A percentile compares a stretch with the other conserved stretches of the same genome.
Evolutionary conservation across 2,329 filamentous ascomycete genomes (phyloP).

Genomic region (Botrytis deweyae): DNA sequence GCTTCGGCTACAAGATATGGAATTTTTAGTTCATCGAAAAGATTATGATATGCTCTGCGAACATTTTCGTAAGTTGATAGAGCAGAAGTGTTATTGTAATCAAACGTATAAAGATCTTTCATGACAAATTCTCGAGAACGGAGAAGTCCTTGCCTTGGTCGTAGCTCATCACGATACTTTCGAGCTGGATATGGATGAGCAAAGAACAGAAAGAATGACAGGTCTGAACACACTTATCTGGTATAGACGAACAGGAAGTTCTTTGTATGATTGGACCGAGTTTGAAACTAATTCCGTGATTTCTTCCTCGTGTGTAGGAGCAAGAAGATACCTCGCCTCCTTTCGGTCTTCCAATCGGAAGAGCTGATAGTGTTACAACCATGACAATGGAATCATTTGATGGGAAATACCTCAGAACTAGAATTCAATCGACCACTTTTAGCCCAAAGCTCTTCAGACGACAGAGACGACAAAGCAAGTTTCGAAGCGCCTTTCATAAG

Average conservation of each 20-base stretch:
- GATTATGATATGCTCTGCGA: conserved; percentile 66
- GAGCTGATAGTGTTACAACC: conserved; percentile 52
- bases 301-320: conserved; percentile 95
- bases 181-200: conserved; percentile 53
- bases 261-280: conserved; percentile 77
- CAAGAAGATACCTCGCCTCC: conserved; percentile 70
- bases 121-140: conserved; percentile 90
- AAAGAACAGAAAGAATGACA: not conserved
- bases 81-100: conserved; percentile 65
- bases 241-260: conserved; percentile 82
- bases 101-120: conserved; percentile 98
- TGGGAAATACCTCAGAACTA: conserved; percentile 63
- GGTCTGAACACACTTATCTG: conserved; percentile 68
- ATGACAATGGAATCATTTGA: not conserved
- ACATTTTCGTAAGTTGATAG: conserved; percentile 78
- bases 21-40: conserved; percentile 81
- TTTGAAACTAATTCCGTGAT: conserved; percentile 79
- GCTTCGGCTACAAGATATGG: conserved; percentile 84
- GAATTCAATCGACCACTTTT: conserved; percentile 77
- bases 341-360: conserved; percentile 81
- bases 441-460: conserved; percentile 80
- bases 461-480: conserved; percentile 79
- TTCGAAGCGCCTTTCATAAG: conserved; percentile 66
- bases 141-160: conserved; percentile 84
- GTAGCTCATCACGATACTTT: conserved; percentile 91